A percentile compares a stretch with the other conserved stretches of the same genome.
Evolutionary conservation across 2,329 filamentous ascomycete species (phyloP).

Genomic region (Helotiales sp.): DNA sequence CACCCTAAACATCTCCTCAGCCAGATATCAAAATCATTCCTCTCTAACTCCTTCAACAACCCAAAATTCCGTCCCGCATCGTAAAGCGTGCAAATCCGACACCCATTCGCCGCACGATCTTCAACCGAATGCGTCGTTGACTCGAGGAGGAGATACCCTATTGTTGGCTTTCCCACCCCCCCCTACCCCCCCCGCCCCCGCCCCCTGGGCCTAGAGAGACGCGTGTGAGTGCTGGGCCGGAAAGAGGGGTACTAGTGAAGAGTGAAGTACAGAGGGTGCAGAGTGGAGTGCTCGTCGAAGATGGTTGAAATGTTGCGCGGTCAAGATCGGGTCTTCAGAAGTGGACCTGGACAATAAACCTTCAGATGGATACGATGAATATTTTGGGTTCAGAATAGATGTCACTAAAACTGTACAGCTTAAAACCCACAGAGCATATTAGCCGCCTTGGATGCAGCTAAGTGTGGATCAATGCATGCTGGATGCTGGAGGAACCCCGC

Average conservation of each 20-base stretch:
- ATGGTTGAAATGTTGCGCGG: background rate
- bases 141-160: background rate
- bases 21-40: background rate
- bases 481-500: no score
- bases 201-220: no score
- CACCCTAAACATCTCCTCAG: background rate
- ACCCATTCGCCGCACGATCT: background rate
- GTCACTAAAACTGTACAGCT: no score
- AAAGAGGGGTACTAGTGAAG: background rate
- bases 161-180: no score
- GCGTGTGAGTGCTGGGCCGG: background rate
- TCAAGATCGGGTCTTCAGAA: no score
- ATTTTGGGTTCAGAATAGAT: no score
- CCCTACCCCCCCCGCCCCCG: no score
- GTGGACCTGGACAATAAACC: no score
- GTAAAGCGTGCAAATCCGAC: background rate
- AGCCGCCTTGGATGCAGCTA: no score
- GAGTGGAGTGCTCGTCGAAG: background rate
- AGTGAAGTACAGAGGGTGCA: background rate
- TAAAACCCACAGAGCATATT: no score
- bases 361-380: no score
- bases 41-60: background rate
- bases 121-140: background rate
- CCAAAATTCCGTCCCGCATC: background rate
- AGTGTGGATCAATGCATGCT: no score